Conservation (phyloP, 73 alveolate species). For the Tetrahymena malaccensis region DNA sequence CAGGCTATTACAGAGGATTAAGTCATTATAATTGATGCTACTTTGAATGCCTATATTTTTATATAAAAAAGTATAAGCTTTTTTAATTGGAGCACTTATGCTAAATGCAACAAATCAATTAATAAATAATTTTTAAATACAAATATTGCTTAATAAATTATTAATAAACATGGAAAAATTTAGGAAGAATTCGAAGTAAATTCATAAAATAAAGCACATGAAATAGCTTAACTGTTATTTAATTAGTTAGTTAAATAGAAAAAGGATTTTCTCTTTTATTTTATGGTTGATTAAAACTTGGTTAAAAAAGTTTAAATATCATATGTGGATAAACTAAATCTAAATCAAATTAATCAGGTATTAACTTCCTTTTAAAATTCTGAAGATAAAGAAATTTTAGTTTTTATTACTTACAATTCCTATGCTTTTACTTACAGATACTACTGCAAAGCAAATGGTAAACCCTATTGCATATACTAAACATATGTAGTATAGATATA, state of each 20-base stretch:
- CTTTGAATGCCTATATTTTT: background rate
- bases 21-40: too few relatives aligned
- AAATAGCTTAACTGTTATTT: background rate
- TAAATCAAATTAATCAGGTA: background rate
- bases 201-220: background rate
- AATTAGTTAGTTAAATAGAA: background rate
- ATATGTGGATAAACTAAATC: too few relatives aligned
- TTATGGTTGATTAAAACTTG: background rate
- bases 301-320: background rate
- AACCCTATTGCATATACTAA: too few relatives aligned
- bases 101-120: background rate
- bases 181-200: background rate
- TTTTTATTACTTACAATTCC: too few relatives aligned
- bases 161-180: background rate
- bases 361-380: too few relatives aligned
- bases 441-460: background rate
- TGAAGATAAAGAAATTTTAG: background rate
- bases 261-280: background rate
- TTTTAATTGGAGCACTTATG: background rate
- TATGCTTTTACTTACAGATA: background rate
- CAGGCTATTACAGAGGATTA: too few relatives aligned
- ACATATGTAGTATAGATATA: too few relatives aligned
- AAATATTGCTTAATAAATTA: background rate
- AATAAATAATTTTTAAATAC: background rate
- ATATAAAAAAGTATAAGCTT: background rate